phyloP scores from a whole-genome alignment of 345 rosid genomes.

The Anacardium occidentale region DNA sequence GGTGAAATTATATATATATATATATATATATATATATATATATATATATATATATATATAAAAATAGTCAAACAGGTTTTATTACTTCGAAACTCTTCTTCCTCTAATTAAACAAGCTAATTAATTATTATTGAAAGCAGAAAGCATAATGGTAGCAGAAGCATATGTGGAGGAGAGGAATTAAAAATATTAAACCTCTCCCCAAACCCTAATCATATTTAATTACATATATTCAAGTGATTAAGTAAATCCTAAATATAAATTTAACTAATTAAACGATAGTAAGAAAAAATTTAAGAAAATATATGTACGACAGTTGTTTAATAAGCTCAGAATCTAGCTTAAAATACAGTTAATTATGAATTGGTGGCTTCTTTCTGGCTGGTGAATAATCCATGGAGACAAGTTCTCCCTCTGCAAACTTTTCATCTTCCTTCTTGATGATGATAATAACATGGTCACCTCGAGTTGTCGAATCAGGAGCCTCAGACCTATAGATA shows the following conservation, averaged over 20 bases:
- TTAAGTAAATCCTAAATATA: too few species aligned
- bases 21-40: too few species aligned
- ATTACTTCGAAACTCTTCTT: background rate
- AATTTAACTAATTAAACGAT: too few species aligned
- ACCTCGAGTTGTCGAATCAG: background rate
- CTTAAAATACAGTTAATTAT: background rate
- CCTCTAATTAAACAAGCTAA: background rate
- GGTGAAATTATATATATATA: too few species aligned
- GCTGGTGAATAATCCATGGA: background rate
- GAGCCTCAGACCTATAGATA: background rate
- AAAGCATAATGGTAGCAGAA: too few species aligned
- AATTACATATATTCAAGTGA: too few species aligned
- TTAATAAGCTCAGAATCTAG: background rate
- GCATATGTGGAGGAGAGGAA: too few species aligned
- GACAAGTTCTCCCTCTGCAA: background rate
- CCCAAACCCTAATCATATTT: too few species aligned
- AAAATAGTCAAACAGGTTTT: background rate
- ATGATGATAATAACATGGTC: background rate
- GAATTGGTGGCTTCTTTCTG: background rate
- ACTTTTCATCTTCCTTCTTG: background rate
- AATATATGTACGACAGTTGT: background rate
- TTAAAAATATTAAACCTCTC: too few species aligned
- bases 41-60: too few species aligned
- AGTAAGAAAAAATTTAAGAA: too few species aligned
- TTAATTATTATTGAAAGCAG: too few species aligned